Evolutionary conservation across 2,329 filamentous ascomycete genomes (phyloP).

Genomic region (Orbilia javanica): DNA sequence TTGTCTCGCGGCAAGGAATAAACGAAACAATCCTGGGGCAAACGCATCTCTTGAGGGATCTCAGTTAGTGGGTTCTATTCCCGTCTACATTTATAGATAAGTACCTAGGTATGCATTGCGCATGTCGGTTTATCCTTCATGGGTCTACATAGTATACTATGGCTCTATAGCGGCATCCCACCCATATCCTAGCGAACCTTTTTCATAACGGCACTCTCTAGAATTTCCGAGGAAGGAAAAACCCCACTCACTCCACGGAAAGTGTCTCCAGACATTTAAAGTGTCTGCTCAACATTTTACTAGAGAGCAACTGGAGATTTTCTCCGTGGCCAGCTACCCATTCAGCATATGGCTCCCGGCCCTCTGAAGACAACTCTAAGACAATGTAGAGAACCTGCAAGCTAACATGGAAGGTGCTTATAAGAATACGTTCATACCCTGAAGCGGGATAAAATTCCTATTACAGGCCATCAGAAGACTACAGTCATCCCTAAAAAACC

Average conservation of each 20-base stretch:
- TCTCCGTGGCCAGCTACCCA: conserved; percentile 38
- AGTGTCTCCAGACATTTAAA: conserved; percentile 12
- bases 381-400: conserved; percentile 27
- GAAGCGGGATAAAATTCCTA: background rate
- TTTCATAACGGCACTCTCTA: conserved; percentile 25
- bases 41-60: conserved; percentile 30
- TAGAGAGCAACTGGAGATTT: conserved; percentile 46
- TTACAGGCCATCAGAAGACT: background rate
- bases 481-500: background rate
- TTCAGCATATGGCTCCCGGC: background rate
- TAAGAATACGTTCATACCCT: conserved; percentile 37
- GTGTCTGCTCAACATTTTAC: conserved; percentile 2
- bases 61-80: conserved; percentile 11
- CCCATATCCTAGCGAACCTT: conserved; percentile 1
- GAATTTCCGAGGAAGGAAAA: conserved; percentile 44
- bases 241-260: conserved; percentile 41
- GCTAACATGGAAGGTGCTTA: conserved; percentile 40
- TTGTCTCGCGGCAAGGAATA: conserved; percentile 11
- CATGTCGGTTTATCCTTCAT: conserved; percentile 16
- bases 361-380: background rate
- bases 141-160: conserved; percentile 28
- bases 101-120: conserved; percentile 1
- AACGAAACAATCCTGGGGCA: conserved; percentile 1
- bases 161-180: conserved; percentile 11
- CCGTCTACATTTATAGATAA: conserved; percentile 17